Evolutionary conservation across 257 asterid species (phyloP).

Genomic region (Penstemon barbatus): DNA sequence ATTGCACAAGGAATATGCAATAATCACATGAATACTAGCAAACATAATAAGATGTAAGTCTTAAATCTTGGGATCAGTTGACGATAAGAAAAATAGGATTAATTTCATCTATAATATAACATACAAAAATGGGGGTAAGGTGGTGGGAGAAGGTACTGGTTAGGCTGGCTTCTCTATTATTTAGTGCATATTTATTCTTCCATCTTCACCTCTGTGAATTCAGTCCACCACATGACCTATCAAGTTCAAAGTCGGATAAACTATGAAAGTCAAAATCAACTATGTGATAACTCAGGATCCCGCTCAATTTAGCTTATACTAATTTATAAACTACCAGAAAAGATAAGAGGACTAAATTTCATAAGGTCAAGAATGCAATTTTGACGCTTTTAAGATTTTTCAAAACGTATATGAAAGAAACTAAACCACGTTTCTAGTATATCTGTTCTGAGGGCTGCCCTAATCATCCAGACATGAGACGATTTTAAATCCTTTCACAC

Average conservation of each 20-base stretch:
- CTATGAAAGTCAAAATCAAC: slow-evolving; percentile 1
- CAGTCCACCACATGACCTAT: slow-evolving; percentile 1
- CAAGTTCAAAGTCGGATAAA: slow-evolving; percentile 23
- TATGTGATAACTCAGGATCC: slow-evolving; percentile 1
- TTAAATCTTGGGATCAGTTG: slow-evolving; percentile 16
- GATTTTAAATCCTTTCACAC: slow-evolving; percentile 19
- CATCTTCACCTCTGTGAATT: slow-evolving; percentile 2
- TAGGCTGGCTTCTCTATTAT: not conserved
- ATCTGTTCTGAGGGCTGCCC: not conserved
- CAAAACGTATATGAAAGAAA: not conserved
- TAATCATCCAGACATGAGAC: slow-evolving; percentile 9
- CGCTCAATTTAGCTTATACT: not conserved
- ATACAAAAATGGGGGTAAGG: not conserved
- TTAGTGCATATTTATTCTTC: not conserved
- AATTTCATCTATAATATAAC: too few relatives aligned
- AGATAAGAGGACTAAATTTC: slow-evolving; percentile 15
- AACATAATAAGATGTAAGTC: not conserved
- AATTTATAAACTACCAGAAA: not conserved
- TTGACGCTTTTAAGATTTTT: not conserved
- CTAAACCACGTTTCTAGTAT: not conserved
- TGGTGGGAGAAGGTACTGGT: slow-evolving; percentile 9
- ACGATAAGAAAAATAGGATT: slow-evolving; percentile 1
- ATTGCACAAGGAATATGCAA: slow-evolving; percentile 26
- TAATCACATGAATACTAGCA: not conserved
- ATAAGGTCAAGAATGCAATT: slow-evolving; percentile 8